phyloP scores from a whole-genome alignment of 176 grass and related monocot species.

The Aegilops speltoides region DNA sequence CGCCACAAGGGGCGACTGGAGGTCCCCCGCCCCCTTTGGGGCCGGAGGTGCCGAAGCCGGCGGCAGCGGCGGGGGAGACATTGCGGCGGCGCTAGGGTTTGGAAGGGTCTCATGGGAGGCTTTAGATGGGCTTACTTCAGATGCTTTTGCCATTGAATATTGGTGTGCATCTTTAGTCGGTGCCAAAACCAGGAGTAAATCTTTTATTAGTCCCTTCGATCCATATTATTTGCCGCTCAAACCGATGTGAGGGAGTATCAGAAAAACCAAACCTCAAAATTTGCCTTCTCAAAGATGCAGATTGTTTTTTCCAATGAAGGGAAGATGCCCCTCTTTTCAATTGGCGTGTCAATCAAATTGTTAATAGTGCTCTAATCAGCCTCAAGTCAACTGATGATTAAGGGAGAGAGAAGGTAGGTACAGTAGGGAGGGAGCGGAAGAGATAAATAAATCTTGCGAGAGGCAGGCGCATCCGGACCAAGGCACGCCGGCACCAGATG shows the following conservation, averaged over 20 bases:
- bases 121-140: too few species aligned
- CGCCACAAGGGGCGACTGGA: too few species aligned
- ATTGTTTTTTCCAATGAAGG: neutral
- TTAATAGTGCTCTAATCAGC: neutral
- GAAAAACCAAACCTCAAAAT: neutral
- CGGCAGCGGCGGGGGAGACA: too few species aligned
- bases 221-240: too few species aligned
- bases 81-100: too few species aligned
- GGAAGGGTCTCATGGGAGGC: too few species aligned
- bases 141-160: too few species aligned
- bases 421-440: neutral
- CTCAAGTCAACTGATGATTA: slow-evolving; percentile 24
- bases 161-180: neutral
- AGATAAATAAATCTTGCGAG: slow-evolving; percentile 25
- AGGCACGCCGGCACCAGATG: slow-evolving; percentile 40
- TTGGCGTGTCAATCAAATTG: neutral
- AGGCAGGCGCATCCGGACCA: slow-evolving; percentile 14
- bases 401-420: neutral
- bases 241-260: too few species aligned
- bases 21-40: too few species aligned
- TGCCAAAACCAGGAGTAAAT: neutral
- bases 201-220: neutral
- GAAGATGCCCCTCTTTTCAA: neutral
- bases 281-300: neutral
- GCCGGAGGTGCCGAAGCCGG: too few species aligned